Conservation (phyloP, 192 early-diverging fungal genomes). For the Linnemannia elongata region DNA sequence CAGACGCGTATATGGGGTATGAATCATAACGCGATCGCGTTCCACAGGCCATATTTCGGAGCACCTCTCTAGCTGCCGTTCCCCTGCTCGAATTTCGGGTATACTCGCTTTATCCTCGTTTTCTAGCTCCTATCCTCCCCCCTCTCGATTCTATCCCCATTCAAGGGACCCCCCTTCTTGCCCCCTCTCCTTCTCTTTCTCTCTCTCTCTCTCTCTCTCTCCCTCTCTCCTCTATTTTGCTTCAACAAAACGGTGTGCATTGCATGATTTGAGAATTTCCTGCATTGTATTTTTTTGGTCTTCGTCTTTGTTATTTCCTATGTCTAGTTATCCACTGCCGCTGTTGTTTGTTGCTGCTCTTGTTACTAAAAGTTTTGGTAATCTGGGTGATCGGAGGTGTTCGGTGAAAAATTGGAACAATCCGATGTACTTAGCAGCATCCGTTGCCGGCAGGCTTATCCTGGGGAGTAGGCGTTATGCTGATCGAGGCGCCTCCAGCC, state of each 20-base stretch:
- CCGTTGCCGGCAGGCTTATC: slow-evolving; percentile 56
- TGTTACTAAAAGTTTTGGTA: not conserved
- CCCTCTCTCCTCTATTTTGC: not conserved
- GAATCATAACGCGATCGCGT: too few relatives aligned
- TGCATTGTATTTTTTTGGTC: not conserved
- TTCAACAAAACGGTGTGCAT: not conserved
- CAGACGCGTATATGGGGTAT: too few relatives aligned
- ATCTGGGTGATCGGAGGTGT: not conserved
- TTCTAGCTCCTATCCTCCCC: not conserved
- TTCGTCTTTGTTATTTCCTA: not conserved
- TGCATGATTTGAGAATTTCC: not conserved
- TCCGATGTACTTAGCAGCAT: slow-evolving; percentile 46
- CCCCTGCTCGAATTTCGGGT: too few relatives aligned
- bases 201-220: not conserved
- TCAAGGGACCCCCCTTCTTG: not conserved
- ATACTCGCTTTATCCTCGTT: too few relatives aligned
- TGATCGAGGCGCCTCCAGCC: slow-evolving; percentile 55
- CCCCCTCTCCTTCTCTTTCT: not conserved
- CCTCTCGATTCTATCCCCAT: not conserved
- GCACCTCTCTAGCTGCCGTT: too few relatives aligned
- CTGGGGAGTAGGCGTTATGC: slow-evolving; percentile 56
- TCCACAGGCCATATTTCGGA: too few relatives aligned
- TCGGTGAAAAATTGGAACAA: not conserved
- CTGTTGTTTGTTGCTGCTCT: not conserved
- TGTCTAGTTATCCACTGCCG: not conserved